Evolutionary conservation across 352 stramenopile species (phyloP), one percentile per base, ranked within the genome.

Genomic region (Thalassiosira livingstoniorum): DNA sequence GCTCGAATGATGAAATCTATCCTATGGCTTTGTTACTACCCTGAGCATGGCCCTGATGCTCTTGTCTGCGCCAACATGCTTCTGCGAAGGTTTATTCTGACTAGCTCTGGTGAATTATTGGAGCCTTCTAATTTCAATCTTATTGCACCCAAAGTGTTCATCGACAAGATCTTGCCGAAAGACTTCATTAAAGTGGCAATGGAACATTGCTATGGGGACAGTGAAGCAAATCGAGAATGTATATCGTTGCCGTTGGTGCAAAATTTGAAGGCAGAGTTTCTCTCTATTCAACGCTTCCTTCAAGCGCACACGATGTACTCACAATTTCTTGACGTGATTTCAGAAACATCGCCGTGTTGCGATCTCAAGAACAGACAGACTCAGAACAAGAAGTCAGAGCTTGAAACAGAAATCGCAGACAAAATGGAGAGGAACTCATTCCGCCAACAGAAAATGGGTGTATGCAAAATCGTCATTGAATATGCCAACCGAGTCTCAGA

Each of bases 61-160:
- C 69, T 94, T 60, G 78, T 93, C 60, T 88, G 75, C 75, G 66
- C 86, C n/a, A 94, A 94, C 70, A 85, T 85, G 58, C 68, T 93
- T 3, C 57, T 94, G 2, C 71, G 90, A 57, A 73, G 81, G 61
- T 92, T 93, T 34, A 67, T 93, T 35, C 57, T 91, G 27, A 37
- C 45, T 25, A 43, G 13, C 29, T 39, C 55, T 47, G 25, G n/a
- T 10, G 58, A 42, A 29, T 34, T 60, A 31, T 60, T 27, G 5
- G 73, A 80, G 4, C 37, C 58, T 73, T 39, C 42, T 29, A 65
- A 78, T 18, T 53, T 23, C 29, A 55, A 76, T 69, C 37, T 87
- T 0, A 62, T 69, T 45, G 61, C 62, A 45, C 27, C 69, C 18
- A 87, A 84, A 72, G 32, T 76, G 4, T 87, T 87, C 27, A 75